These are phyloP conservation scores for Salix purpurea DNA, from an alignment of 345 rosid species.

Conservation along the genomic window DNA sequence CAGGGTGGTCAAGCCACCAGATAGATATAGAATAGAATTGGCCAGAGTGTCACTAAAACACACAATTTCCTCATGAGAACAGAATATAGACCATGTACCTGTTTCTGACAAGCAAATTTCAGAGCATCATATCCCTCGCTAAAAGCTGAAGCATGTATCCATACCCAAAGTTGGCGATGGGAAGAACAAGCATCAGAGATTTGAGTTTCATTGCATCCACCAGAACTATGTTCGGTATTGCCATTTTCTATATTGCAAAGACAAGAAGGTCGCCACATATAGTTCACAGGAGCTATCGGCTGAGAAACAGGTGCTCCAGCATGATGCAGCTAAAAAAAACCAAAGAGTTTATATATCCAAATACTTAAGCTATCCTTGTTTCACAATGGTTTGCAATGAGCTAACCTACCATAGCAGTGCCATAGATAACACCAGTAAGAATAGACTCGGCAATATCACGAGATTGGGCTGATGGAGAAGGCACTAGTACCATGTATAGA, in stretches of 20 bases:
- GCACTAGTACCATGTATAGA: constrained; percentile 50
- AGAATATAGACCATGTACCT: constrained; percentile 29
- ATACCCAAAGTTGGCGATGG: constrained; percentile 61
- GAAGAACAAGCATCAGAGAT: constrained; percentile 13
- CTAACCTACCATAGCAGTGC: constrained; percentile 58
- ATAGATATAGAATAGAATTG: not conserved
- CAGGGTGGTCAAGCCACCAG: not conserved
- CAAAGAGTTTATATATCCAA: not conserved
- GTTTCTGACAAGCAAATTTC: constrained; percentile 59
- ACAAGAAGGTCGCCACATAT: constrained; percentile 62
- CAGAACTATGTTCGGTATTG: constrained; percentile 6
- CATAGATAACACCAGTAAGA: constrained; percentile 56
- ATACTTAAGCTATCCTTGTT: not conserved
- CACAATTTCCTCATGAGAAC: not conserved
- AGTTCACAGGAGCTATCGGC: constrained; percentile 63
- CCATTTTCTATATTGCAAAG: constrained; percentile 23
- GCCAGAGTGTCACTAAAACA: not conserved
- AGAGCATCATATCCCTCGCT: constrained; percentile 67
- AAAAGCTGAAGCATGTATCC: constrained; percentile 87
- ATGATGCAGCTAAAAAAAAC: constrained; percentile 60
- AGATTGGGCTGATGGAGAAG: constrained; percentile 44
- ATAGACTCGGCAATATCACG: constrained; percentile 37
- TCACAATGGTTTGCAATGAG: not conserved
- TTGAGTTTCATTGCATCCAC: constrained; percentile 21
- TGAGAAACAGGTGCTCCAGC: constrained; percentile 47